A percentile compares a stretch with the other conserved stretches of the same genome.
phyloP scores from a whole-genome alignment of 2,329 filamentous ascomycete species.

The Colletotrichum navitas region DNA sequence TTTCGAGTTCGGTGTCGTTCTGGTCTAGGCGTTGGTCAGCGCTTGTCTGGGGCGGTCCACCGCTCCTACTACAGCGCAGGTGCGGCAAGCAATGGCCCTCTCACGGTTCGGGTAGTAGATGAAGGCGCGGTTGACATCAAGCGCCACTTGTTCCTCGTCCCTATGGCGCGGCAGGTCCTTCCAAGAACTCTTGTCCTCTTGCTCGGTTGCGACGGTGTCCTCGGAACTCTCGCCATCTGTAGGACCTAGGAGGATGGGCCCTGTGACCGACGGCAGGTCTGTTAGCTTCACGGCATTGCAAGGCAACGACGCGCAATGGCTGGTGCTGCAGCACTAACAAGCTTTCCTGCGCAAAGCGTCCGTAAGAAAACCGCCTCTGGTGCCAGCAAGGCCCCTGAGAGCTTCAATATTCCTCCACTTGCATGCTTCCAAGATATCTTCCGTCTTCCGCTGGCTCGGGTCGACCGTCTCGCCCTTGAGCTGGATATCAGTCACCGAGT shows the following conservation, averaged over 20 bases:
- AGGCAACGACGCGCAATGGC: background rate
- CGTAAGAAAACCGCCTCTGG: conserved; percentile 74
- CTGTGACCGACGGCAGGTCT: conserved; percentile 53
- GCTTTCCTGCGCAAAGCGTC: conserved; percentile 78
- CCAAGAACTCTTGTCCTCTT: conserved; percentile 60
- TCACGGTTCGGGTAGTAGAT: conserved; percentile 92
- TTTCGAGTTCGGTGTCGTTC: conserved; percentile 75
- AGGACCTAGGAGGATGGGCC: conserved; percentile 71
- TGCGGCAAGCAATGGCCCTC: conserved; percentile 44
- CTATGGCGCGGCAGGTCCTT: conserved; percentile 77
- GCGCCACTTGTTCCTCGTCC: conserved; percentile 90
- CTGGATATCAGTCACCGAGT: conserved; percentile 2
- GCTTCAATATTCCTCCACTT: conserved; percentile 65
- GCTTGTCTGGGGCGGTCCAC: background rate
- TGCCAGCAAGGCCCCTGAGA: conserved; percentile 70
- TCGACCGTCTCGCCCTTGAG: conserved; percentile 32
- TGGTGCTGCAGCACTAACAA: conserved; percentile 71
- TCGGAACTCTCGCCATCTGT: conserved; percentile 41
- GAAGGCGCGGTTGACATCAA: conserved; percentile 97
- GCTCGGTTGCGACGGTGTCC: conserved; percentile 38
- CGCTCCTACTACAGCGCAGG: background rate
- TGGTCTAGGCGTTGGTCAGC: conserved; percentile 64
- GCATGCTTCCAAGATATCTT: conserved; percentile 71
- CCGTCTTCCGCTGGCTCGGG: conserved; percentile 54
- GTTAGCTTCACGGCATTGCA: conserved; percentile 36